A percentile compares a stretch with the other conserved stretches of the same genome.
phyloP scores from a whole-genome alignment of 2,329 filamentous ascomycete genomes.

The Apiospora kogelbergensis region DNA sequence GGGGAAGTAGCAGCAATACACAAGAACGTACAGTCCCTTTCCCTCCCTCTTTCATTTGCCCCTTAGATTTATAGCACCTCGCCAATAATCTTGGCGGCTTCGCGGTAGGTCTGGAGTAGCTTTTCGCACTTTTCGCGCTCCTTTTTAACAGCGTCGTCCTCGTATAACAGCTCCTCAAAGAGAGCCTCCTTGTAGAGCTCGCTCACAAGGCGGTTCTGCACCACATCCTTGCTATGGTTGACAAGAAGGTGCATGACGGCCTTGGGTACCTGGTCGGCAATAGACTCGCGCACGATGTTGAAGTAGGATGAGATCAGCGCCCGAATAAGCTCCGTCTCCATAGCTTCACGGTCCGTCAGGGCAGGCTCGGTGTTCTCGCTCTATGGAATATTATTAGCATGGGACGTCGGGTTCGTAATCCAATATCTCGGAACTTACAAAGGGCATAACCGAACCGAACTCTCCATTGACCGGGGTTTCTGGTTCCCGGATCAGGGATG shows the following conservation, averaged over 20 bases:
- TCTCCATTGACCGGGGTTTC: constrained; percentile 38
- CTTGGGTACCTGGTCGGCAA: constrained; percentile 97
- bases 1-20: constrained; percentile 9
- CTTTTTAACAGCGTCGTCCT: constrained; percentile 96
- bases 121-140: constrained; percentile 99
- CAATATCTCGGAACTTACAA: constrained; percentile 50
- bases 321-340: constrained; percentile 96
- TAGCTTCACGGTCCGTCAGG: constrained; percentile 90
- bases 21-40: background rate
- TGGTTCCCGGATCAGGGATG: constrained; percentile 27
- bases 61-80: constrained; percentile 71
- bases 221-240: constrained; percentile 96
- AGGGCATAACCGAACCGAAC: constrained; percentile 50
- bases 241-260: constrained; percentile 98
- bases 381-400: constrained; percentile 35
- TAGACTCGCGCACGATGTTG: constrained; percentile 98
- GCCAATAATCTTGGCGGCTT: constrained; percentile 96
- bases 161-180: constrained; percentile 92
- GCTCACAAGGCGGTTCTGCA: constrained; percentile 94
- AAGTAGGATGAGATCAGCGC: constrained; percentile 98
- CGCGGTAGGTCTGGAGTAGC: constrained; percentile 90
- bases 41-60: background rate
- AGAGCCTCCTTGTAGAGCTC: constrained; percentile 90
- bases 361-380: constrained; percentile 72
- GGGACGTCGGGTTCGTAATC: constrained; percentile 3